Evolutionary conservation across 148 eudicot genomes (phyloP).

Genomic region (Cornus florida): DNA sequence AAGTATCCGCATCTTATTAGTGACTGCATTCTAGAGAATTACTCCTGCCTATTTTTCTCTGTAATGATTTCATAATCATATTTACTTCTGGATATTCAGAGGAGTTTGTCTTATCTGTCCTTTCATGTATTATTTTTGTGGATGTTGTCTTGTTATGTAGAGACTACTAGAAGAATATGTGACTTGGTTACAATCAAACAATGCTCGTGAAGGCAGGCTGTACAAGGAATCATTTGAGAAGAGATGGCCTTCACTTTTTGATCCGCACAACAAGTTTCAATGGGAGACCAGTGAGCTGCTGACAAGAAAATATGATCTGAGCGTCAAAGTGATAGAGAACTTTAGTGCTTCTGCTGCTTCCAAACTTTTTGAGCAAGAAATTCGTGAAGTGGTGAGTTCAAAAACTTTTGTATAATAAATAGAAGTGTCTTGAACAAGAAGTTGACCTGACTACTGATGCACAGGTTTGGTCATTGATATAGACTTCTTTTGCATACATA

Average conservation of each 20-base stretch:
- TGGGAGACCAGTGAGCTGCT: slow-evolving; percentile 30
- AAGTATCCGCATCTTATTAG: background rate
- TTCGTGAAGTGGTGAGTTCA: slow-evolving; percentile 80
- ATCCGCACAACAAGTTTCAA: slow-evolving; percentile 29
- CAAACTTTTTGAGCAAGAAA: slow-evolving; percentile 82
- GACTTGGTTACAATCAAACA: slow-evolving; percentile 67
- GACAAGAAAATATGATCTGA: slow-evolving; percentile 44
- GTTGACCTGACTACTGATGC: background rate
- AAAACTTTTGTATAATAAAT: slow-evolving; percentile 1
- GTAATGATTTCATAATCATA: background rate
- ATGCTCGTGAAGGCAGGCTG: slow-evolving; percentile 50
- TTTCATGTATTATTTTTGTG: slow-evolving; percentile 8
- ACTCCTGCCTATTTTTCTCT: background rate
- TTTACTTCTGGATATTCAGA: background rate
- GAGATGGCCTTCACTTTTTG: slow-evolving; percentile 65
- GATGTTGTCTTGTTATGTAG: slow-evolving; percentile 34
- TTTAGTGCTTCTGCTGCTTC: slow-evolving; percentile 77
- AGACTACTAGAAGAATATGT: slow-evolving; percentile 62
- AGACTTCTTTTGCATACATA: background rate
- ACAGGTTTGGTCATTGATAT: slow-evolving; percentile 5
- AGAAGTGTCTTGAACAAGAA: background rate
- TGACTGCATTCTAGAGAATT: background rate
- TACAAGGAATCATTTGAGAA: slow-evolving; percentile 67
- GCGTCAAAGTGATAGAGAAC: slow-evolving; percentile 55
- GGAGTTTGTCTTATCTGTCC: slow-evolving; percentile 1